These are phyloP conservation scores for Fusarium tjaetaba DNA, from an alignment of 2,329 filamentous ascomycete genomes.

Conservation along the genomic window DNA sequence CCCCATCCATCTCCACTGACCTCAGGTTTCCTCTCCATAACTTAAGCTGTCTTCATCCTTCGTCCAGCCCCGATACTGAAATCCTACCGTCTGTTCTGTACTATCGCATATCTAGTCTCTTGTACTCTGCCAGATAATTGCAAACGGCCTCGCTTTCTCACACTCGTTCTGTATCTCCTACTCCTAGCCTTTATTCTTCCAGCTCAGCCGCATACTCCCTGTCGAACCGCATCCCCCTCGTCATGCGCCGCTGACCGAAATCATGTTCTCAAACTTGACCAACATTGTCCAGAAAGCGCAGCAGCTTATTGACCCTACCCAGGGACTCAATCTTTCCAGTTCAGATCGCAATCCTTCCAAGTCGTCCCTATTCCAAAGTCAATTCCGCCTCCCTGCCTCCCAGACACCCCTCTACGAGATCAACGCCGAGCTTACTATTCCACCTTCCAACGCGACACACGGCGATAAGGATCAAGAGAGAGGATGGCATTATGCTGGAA, in stretches of 20 bases:
- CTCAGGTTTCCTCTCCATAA: slow-evolving; percentile 21
- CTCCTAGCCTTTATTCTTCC: not conserved
- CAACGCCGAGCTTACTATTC: slow-evolving; percentile 91
- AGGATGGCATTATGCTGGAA: slow-evolving; percentile 90
- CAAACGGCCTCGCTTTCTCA: not conserved
- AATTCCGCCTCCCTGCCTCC: slow-evolving; percentile 92
- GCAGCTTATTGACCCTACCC: slow-evolving; percentile 90
- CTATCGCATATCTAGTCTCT: not conserved
- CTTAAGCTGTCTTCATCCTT: slow-evolving; percentile 18
- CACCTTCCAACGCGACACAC: slow-evolving; percentile 73
- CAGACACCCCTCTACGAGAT: slow-evolving; percentile 97
- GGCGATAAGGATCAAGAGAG: slow-evolving; percentile 76
- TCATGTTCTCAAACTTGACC: slow-evolving; percentile 71
- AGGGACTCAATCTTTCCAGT: slow-evolving; percentile 76
- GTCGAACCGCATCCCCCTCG: slow-evolving; percentile 39
- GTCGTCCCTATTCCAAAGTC: slow-evolving; percentile 90
- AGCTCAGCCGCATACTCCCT: slow-evolving; percentile 26
- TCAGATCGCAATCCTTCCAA: slow-evolving; percentile 88
- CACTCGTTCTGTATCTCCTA: not conserved
- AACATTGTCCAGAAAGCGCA: slow-evolving; percentile 95
- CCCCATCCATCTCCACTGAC: slow-evolving; percentile 23
- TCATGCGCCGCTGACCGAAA: slow-evolving; percentile 54
- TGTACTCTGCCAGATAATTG: not conserved
- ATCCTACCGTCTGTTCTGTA: slow-evolving; percentile 8
- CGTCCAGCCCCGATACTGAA: slow-evolving; percentile 19